Conservation (phyloP, 257 asterid species). For the Gentiana dahurica region DNA sequence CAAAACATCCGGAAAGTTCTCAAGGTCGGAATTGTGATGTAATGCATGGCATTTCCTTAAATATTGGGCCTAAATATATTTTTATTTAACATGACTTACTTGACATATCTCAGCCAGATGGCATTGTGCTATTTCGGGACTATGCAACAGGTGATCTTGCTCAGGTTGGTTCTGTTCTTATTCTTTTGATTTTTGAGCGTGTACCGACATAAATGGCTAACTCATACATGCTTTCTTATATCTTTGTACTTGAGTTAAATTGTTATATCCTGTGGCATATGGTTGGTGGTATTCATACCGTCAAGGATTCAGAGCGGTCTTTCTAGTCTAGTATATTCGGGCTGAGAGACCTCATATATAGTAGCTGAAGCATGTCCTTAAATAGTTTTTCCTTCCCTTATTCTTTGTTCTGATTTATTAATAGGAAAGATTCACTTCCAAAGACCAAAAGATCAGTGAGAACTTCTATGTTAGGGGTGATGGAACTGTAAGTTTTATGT, state of each 20-base stretch:
- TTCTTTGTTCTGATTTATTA: slow-evolving; percentile 3
- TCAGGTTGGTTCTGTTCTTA: slow-evolving; percentile 41
- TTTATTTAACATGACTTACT: slow-evolving; percentile 15
- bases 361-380: too few species aligned
- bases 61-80: too few species aligned
- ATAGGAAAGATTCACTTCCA: slow-evolving; percentile 80
- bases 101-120: slow-evolving; percentile 58
- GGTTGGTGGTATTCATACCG: too few species aligned
- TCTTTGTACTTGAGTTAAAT: neutral
- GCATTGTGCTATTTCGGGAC: slow-evolving; percentile 78
- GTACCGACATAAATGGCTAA: neutral
- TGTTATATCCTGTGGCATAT: neutral
- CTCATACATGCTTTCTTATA: neutral
- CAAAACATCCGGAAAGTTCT: slow-evolving; percentile 76
- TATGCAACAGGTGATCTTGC: slow-evolving; percentile 99
- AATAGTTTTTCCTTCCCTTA: neutral
- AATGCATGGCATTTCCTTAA: neutral
- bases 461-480: slow-evolving; percentile 97
- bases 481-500: slow-evolving; percentile 74
- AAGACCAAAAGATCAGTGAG: slow-evolving; percentile 89
- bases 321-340: too few species aligned
- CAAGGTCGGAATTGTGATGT: slow-evolving; percentile 41
- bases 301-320: too few species aligned
- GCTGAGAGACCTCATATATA: neutral
- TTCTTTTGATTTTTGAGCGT: neutral